Evolutionary conservation across 371 early-diverging fungal species (phyloP).

Genomic region (Mucor sp.): DNA sequence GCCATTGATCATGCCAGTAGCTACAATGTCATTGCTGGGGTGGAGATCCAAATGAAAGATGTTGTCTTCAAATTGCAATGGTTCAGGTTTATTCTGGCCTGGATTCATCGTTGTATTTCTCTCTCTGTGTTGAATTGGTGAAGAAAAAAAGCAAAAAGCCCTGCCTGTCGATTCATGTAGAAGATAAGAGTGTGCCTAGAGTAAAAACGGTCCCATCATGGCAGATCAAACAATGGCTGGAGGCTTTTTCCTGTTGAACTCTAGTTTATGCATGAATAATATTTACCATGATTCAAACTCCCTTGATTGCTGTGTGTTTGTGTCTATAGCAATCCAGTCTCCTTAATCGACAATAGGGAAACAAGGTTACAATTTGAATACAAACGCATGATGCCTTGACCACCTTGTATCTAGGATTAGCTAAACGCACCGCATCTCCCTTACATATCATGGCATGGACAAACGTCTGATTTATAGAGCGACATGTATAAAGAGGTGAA

Average conservation of each 20-base stretch:
- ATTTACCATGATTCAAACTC: background rate
- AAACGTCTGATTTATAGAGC: background rate
- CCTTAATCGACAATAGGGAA: background rate
- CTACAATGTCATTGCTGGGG: slow-evolving; percentile 68
- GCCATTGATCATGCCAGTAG: slow-evolving; percentile 80
- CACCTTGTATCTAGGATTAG: background rate
- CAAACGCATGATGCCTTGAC: background rate
- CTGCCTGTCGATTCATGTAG: background rate
- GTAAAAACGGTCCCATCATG: slow-evolving; percentile 8
- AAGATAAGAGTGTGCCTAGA: no score
- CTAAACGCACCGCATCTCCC: background rate
- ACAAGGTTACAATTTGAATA: background rate
- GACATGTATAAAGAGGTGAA: background rate
- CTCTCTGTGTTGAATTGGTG: background rate
- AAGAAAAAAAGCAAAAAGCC: background rate
- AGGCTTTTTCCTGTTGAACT: background rate
- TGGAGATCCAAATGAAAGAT: slow-evolving; percentile 79
- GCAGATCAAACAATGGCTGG: background rate
- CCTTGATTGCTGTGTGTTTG: background rate
- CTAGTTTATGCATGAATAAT: background rate
- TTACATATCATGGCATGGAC: background rate
- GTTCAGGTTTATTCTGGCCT: slow-evolving; percentile 11
- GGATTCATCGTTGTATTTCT: slow-evolving; percentile 10
- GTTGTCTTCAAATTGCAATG: slow-evolving; percentile 41
- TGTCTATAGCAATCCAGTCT: background rate